Conservation (phyloP, 83 land plant species). For the Thuja plicata region DNA sequence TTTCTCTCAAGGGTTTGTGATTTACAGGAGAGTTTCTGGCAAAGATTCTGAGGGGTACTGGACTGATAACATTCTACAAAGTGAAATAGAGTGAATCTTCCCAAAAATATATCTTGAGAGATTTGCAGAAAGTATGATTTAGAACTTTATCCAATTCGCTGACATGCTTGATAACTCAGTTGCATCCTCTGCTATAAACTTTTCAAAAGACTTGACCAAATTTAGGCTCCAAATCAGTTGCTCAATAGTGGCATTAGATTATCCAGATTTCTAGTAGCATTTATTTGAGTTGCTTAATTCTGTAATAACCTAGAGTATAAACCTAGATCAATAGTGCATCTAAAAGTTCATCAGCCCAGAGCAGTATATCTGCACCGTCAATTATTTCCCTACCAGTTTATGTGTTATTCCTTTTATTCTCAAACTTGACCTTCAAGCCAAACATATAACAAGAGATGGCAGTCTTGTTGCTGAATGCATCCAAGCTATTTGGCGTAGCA, state of each 20-base stretch:
- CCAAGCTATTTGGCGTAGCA: slow-evolving; percentile 22
- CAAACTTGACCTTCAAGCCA: background rate
- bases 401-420: background rate
- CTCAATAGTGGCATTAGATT: background rate
- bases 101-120: background rate
- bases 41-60: background rate
- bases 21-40: background rate
- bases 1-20: background rate
- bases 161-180: background rate
- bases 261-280: background rate
- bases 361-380: background rate
- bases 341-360: background rate
- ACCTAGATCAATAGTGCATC: background rate
- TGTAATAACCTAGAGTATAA: background rate
- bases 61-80: background rate
- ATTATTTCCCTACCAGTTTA: background rate
- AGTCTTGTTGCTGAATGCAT: slow-evolving; percentile 16
- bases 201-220: background rate
- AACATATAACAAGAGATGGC: slow-evolving; percentile 15
- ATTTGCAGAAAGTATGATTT: background rate
- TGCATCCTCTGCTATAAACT: background rate
- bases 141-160: background rate
- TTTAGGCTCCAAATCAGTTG: background rate
- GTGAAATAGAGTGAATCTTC: background rate
- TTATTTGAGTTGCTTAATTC: background rate